Evolutionary conservation across 1,139 yeast genomes (phyloP), one percentile per base, ranked within the genome.

Genomic region (Candida neerlandica): DNA sequence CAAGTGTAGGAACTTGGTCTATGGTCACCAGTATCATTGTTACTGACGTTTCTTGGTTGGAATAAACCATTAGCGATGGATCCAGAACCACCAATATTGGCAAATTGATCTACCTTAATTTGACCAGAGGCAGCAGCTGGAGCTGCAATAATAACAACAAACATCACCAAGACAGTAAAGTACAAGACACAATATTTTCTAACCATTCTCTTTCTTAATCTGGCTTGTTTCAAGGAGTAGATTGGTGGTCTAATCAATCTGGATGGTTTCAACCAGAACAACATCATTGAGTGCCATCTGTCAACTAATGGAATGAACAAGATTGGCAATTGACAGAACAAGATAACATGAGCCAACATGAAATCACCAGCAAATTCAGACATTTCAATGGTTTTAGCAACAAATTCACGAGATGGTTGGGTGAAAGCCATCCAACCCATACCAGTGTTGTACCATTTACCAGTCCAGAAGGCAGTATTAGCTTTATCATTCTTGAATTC

Each of bases 391-490:
- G 86, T 81, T 82, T 94, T 94, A 61, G 97, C 97, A 65, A 86
- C 82, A 70, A 89, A 91, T 77, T 94, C 99, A 80, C 99, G 89
- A 46, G 89, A 69, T 57, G 99, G 99, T 77, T 94, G 99, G 35
- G 98, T 88, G 79, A 89, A 82, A 18, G 98, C 97, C 84, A 89
- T 86, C 85, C 89, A 86, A 55, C 99, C 99, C 75, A 94, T 77
- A 65, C 96, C 96, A 56, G 90, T 78, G 55, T 96, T 92, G 72
- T 92, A 90, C 99, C 99, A 94, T 73, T 92, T 92, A 81, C 99
- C 99, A 55, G 96, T 88, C 99, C 99, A 94, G 94, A 96, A 94
- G 27, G 99, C 98, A 62, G 96, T 86, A 76, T 94, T 94, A 41
- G 99, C 81, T 68, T 88, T 92, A 72, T 95, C 99, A 63, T 90